phyloP scores from a whole-genome alignment of 352 stramenopile species.

The Phytophthora cactorum region DNA sequence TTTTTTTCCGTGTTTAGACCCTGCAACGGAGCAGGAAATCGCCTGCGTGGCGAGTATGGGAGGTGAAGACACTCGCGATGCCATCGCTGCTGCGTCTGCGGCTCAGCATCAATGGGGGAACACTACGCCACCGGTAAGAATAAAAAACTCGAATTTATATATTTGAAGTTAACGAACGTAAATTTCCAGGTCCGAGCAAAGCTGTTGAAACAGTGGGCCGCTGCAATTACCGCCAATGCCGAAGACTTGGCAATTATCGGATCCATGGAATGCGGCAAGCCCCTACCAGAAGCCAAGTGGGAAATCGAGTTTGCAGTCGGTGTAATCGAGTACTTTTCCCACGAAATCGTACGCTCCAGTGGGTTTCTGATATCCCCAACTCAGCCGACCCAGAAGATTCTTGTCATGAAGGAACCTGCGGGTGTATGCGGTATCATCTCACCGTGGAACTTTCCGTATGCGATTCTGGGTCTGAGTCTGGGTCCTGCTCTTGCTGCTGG shows the following conservation, averaged over 20 bases:
- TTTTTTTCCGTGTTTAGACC: conserved; percentile 41
- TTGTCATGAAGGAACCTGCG: conserved; percentile 90
- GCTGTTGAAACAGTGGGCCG: conserved; percentile 76
- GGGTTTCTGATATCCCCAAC: conserved; percentile 82
- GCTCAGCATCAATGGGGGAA: conserved; percentile 75
- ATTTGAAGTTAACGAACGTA: background rate
- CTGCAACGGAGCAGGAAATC: conserved; percentile 74
- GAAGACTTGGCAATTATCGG: conserved; percentile 91
- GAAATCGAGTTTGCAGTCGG: conserved; percentile 93
- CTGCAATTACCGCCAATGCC: conserved; percentile 59
- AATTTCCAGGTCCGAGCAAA: conserved; percentile 44
- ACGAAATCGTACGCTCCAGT: conserved; percentile 89
- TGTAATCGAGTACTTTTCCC: conserved; percentile 97
- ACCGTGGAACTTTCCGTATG: conserved; percentile 98
- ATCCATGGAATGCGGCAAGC: conserved; percentile 97
- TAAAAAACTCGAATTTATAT: background rate
- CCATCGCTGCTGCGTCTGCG: conserved; percentile 64
- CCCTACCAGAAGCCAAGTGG: conserved; percentile 90
- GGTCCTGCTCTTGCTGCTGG: conserved; percentile 92
- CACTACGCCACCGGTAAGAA: conserved; percentile 58
- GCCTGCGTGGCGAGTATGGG: conserved; percentile 66
- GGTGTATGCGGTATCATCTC: conserved; percentile 95
- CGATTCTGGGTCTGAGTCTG: conserved; percentile 97
- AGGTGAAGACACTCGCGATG: conserved; percentile 59
- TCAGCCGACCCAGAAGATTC: conserved; percentile 54